Evolutionary conservation across 2,329 filamentous ascomycete species (phyloP), one percentile per base, ranked within the genome.

Genomic region (Meredithiella fracta): DNA sequence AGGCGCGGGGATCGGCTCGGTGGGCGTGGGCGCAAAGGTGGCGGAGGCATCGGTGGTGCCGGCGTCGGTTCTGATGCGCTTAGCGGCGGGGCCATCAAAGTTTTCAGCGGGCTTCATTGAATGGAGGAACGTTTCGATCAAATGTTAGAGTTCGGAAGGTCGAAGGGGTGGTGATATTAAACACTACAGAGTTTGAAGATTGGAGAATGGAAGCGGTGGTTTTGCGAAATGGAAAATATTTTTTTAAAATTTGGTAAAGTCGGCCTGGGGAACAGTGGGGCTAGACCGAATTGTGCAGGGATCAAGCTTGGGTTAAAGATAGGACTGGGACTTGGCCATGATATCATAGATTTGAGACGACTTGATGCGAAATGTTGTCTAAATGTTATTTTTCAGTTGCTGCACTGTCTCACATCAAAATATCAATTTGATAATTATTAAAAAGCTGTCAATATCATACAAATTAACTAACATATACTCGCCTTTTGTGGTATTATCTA

Each of bases 61-160:
- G 5, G 58, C 40, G 40, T 57, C 54, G 22, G 51, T 57, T 67
- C 77, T 85, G 61, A 76, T 70, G 63, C 78, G 75, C 69, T 85
- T 85, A 53, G 75, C 67, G 40, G 77, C 72, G 58, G 74, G 73
- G 61, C 70, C 69, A 52, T 31, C 49, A 2, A 15, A 6, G 7
- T 51, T 34, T 4, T 51, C 49, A 34, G 17, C 17, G 11, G 23
- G 31, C n/a, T 20, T 9, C 49, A 51, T 38, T n/a, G 17, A 14
- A 31, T 20, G 17, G 3, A 2, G 15, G 17, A 17, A 2, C 7
- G 49, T 20, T 20, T 15, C n/a, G 31, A 17, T n/a, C 15, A 51
- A 29, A 3, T 20, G 8, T 3, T 15, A 44, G 15, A 44, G 15
- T 22, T 44, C 17, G 15, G 17, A 44, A 44, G 11, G 3, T 44